Evolutionary conservation across 768 basidiomycete genomes (phyloP).

Genomic region (Leccinum disarticulatum): DNA sequence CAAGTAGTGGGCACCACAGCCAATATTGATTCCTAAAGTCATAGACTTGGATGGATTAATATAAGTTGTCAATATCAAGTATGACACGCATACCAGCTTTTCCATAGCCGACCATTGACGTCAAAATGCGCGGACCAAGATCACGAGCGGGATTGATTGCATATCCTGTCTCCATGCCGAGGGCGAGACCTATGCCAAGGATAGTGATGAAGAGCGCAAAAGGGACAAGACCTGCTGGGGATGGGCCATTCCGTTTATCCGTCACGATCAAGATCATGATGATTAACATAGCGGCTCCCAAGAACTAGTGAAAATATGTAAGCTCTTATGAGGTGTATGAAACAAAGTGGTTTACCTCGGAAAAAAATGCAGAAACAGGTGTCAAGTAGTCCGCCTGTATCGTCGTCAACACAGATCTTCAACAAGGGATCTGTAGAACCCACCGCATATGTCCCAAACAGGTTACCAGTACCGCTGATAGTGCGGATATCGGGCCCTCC

Average conservation of each 20-base stretch:
- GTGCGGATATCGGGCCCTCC: constrained; percentile 56
- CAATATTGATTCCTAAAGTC: constrained; percentile 58
- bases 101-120: constrained; percentile 75
- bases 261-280: constrained; percentile 52
- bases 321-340: background rate
- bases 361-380: constrained; percentile 44
- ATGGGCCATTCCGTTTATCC: constrained; percentile 52
- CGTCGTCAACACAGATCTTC: constrained; percentile 9
- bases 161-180: constrained; percentile 67
- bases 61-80: background rate
- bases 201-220: constrained; percentile 55
- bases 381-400: constrained; percentile 43
- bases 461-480: constrained; percentile 50
- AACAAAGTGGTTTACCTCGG: constrained; percentile 33
- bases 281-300: constrained; percentile 54
- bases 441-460: constrained; percentile 66
- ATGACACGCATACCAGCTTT: constrained; percentile 39
- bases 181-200: constrained; percentile 55
- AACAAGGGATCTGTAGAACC: constrained; percentile 15
- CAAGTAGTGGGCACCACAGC: constrained; percentile 68
- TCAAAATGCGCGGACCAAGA: constrained; percentile 65
- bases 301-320: constrained; percentile 39
- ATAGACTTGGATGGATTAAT: constrained; percentile 18
- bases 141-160: constrained; percentile 74
- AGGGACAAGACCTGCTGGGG: constrained; percentile 52